phyloP scores from a whole-genome alignment of 768 basidiomycete genomes.

The Calocybe indica region DNA sequence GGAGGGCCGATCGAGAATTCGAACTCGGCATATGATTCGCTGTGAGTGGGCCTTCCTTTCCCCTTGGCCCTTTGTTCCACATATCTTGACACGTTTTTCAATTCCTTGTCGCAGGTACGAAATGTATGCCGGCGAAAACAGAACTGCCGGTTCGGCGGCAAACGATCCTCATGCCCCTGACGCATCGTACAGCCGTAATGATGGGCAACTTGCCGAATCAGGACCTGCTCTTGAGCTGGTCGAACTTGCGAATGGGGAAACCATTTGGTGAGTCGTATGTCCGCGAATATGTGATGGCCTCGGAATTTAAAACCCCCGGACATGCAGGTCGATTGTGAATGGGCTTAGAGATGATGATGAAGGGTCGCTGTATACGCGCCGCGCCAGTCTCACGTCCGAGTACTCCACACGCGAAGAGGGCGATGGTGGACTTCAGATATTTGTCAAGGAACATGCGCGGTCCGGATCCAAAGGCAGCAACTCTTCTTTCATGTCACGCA shows the following conservation, averaged over 20 bases:
- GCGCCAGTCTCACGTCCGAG: slow-evolving; percentile 71
- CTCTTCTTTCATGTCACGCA: slow-evolving; percentile 56
- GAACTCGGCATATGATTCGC: slow-evolving; percentile 68
- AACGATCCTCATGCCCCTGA: slow-evolving; percentile 28
- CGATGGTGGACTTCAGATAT: slow-evolving; percentile 58
- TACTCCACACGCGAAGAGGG: slow-evolving; percentile 49
- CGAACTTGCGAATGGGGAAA: slow-evolving; percentile 83
- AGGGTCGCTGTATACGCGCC: slow-evolving; percentile 60
- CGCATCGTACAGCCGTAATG: slow-evolving; percentile 21
- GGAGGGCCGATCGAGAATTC: slow-evolving; percentile 53
- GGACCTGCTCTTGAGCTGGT: slow-evolving; percentile 72
- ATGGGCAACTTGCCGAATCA: slow-evolving; percentile 30
- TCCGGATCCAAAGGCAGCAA: slow-evolving; percentile 62
- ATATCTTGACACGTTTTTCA: slow-evolving; percentile 10
- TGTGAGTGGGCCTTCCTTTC: slow-evolving; percentile 43
- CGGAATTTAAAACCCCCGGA: too few species aligned
- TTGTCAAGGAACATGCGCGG: slow-evolving; percentile 71
- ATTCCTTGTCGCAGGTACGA: slow-evolving; percentile 53
- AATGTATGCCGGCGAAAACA: slow-evolving; percentile 66
- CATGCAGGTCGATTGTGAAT: slow-evolving; percentile 72
- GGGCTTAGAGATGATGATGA: slow-evolving; percentile 74
- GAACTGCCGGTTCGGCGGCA: slow-evolving; percentile 25
- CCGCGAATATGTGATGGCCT: too few species aligned
- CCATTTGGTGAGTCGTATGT: slow-evolving; percentile 60
- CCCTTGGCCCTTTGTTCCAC: slow-evolving; percentile 7